phyloP scores from a whole-genome alignment of 371 early-diverging fungal species.

The Apophysomyces elegans region DNA sequence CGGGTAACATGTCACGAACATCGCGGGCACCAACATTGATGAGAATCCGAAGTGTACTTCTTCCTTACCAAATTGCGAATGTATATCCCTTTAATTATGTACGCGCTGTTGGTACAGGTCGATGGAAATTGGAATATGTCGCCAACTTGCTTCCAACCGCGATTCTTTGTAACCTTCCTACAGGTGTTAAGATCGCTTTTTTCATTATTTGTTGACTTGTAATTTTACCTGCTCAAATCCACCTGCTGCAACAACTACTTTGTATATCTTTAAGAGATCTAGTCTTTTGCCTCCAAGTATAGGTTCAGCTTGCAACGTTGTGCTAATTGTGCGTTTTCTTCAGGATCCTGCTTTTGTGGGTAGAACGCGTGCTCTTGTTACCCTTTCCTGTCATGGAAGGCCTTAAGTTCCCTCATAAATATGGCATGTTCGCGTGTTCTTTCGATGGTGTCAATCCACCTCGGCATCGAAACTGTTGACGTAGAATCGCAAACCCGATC shows the following conservation, averaged over 20 bases:
- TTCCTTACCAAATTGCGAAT: slow-evolving; percentile 57
- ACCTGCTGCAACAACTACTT: slow-evolving; percentile 67
- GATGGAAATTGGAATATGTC: slow-evolving; percentile 74
- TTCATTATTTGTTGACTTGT: not conserved
- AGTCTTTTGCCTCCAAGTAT: slow-evolving; percentile 78
- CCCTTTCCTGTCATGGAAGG: slow-evolving; percentile 76
- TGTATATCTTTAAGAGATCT: slow-evolving; percentile 71
- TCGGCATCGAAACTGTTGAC: not conserved
- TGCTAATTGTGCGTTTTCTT: slow-evolving; percentile 38
- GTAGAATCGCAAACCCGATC: too few species aligned
- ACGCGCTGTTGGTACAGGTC: slow-evolving; percentile 84
- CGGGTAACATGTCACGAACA: too few species aligned
- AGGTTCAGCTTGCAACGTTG: slow-evolving; percentile 68
- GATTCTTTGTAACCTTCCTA: slow-evolving; percentile 67
- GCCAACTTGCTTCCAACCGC: slow-evolving; percentile 77
- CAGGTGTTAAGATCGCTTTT: not conserved
- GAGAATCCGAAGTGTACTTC: not conserved
- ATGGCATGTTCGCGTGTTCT: slow-evolving; percentile 71
- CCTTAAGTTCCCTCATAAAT: slow-evolving; percentile 72
- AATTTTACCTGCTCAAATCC: slow-evolving; percentile 70
- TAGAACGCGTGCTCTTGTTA: slow-evolving; percentile 27
- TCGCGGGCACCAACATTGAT: too few species aligned
- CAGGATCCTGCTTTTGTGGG: not conserved
- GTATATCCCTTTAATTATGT: slow-evolving; percentile 76
- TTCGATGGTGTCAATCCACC: slow-evolving; percentile 61